A percentile compares a stretch with the other conserved stretches of the same genome.
phyloP scores from a whole-genome alignment of 768 basidiomycete genomes.

The Pulveroboletus ravenelii region DNA sequence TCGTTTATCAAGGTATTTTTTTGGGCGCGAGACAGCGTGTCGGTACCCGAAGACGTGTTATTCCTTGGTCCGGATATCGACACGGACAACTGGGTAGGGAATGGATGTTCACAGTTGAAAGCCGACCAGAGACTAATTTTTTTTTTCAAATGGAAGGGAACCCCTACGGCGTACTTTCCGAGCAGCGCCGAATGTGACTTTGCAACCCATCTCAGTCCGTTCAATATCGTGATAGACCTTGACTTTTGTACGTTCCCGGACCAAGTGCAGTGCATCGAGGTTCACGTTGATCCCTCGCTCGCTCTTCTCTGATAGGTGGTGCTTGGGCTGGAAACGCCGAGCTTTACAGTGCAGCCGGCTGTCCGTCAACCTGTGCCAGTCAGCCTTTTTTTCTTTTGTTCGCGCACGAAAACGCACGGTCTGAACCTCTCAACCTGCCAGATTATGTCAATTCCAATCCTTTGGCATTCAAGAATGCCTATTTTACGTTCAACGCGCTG shows the following conservation, averaged over 20 bases:
- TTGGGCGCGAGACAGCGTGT: conserved; percentile 31
- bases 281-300: too few relatives aligned
- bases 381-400: conserved; percentile 2
- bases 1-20: conserved; percentile 37
- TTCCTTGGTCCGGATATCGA: conserved; percentile 15
- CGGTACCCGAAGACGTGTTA: conserved; percentile 32
- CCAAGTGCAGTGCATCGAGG: too few relatives aligned
- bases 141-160: conserved; percentile 37
- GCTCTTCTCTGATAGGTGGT: conserved; percentile 15
- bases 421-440: conserved; percentile 5
- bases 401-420: background rate
- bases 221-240: conserved; percentile 63
- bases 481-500: conserved; percentile 37
- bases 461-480: conserved; percentile 36
- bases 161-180: conserved; percentile 59
- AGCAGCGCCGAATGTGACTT: conserved; percentile 51
- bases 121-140: background rate
- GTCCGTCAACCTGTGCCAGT: conserved; percentile 28
- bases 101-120: background rate
- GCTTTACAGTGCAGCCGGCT: conserved; percentile 18
- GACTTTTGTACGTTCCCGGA: conserved; percentile 21
- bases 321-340: conserved; percentile 24
- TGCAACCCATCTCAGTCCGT: conserved; percentile 44
- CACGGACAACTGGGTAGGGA: conserved; percentile 23
- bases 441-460: conserved; percentile 37